Conservation (phyloP, 495 filamentous ascomycete genomes). For the Oleoguttula mirabilis region DNA sequence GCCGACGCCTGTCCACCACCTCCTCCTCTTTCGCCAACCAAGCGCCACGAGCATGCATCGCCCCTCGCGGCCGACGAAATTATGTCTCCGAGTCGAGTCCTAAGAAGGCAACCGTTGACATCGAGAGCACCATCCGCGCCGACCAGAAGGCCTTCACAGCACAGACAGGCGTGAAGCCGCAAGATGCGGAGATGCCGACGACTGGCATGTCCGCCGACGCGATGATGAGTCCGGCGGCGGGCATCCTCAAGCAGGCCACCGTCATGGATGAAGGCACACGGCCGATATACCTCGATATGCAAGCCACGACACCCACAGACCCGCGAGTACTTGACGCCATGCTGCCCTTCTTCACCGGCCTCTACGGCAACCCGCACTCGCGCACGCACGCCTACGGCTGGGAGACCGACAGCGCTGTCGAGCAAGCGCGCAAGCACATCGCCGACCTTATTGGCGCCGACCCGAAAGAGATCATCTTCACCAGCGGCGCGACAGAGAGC, state of each 20-base stretch:
- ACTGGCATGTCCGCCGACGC: slow-evolving; percentile 49
- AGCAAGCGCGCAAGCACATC: slow-evolving; percentile 70
- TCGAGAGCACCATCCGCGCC: slow-evolving; percentile 68
- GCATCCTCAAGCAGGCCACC: slow-evolving; percentile 81
- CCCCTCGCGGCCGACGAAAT: slow-evolving; percentile 37
- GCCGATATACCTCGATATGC: slow-evolving; percentile 97
- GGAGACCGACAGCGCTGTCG: slow-evolving; percentile 91
- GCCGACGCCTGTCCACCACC: slow-evolving; percentile 19
- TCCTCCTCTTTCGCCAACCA: slow-evolving; percentile 22
- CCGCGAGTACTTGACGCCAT: slow-evolving; percentile 92
- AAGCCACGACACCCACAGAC: slow-evolving; percentile 93
- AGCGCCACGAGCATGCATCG: slow-evolving; percentile 35
- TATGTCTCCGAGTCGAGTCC: slow-evolving; percentile 82
- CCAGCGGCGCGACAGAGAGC: slow-evolving; percentile 92
- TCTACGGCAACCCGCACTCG: slow-evolving; percentile 96
- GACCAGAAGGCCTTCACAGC: slow-evolving; percentile 70
- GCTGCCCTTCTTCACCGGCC: slow-evolving; percentile 84
- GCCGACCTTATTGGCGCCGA: slow-evolving; percentile 85
- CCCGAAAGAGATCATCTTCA: slow-evolving; percentile 97
- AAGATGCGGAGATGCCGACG: slow-evolving; percentile 43
- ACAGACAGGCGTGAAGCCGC: slow-evolving; percentile 52
- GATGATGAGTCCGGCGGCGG: slow-evolving; percentile 70
- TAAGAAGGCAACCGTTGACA: slow-evolving; percentile 66
- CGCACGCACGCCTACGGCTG: slow-evolving; percentile 97
- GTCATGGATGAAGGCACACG: slow-evolving; percentile 88